phyloP scores from a whole-genome alignment of 2,329 filamentous ascomycete species.

The Pyrenochaeta sp. region DNA sequence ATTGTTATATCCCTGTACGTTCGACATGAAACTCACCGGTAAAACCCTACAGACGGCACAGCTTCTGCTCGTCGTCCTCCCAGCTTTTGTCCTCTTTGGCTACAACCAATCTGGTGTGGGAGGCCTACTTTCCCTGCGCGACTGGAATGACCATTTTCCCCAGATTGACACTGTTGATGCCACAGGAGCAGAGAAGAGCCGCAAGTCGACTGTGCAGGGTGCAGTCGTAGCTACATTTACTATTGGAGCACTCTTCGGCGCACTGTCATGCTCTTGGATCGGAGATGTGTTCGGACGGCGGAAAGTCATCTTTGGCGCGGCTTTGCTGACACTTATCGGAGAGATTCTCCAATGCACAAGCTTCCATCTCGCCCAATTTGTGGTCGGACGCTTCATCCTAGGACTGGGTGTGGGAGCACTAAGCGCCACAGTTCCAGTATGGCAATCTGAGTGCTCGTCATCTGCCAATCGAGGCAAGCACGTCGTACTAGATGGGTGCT shows the following conservation, averaged over 20 bases:
- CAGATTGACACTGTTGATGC: conserved; percentile 59
- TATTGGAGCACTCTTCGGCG: conserved; percentile 57
- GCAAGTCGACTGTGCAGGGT: conserved; percentile 57
- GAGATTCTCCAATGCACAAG: conserved; percentile 55
- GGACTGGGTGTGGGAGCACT: conserved; percentile 56
- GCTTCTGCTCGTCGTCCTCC: conserved; percentile 50
- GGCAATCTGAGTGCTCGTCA: conserved; percentile 54
- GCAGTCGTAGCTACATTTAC: conserved; percentile 57
- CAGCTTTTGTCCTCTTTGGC: conserved; percentile 59
- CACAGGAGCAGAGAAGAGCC: conserved; percentile 52
- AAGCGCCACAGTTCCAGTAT: conserved; percentile 57
- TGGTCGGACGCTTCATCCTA: conserved; percentile 56
- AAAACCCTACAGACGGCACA: conserved; percentile 41
- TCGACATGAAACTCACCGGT: conserved; percentile 30
- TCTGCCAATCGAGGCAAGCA: conserved; percentile 52
- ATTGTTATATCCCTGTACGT: conserved; percentile 2
- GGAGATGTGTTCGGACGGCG: conserved; percentile 58
- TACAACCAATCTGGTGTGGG: conserved; percentile 63
- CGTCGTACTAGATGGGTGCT: conserved; percentile 56
- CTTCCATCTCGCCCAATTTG: conserved; percentile 58
- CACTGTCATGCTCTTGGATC: conserved; percentile 56
- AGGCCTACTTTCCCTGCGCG: conserved; percentile 53
- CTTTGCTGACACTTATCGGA: conserved; percentile 53
- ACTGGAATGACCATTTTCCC: conserved; percentile 58
- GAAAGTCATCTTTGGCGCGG: conserved; percentile 55